A percentile compares a stretch with the other conserved stretches of the same genome.
Conservation (phyloP, 768 basidiomycete species). For the Kwoniella shandongensis region DNA sequence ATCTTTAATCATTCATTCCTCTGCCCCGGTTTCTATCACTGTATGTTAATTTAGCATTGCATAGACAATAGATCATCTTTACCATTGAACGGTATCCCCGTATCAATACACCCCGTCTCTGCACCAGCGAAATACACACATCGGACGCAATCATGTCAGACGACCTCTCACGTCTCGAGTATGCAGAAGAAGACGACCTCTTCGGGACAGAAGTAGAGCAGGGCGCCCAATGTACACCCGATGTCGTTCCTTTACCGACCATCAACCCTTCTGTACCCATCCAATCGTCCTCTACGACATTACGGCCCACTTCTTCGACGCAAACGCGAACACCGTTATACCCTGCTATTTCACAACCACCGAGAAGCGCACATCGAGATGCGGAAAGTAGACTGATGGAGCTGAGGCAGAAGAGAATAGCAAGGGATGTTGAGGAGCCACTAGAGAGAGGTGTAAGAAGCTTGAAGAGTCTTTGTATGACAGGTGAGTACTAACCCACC, state of each 20-base stretch:
- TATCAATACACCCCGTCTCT: too few species aligned
- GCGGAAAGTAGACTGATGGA: constrained; percentile 15
- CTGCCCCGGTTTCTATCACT: too few species aligned
- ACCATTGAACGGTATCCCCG: too few species aligned
- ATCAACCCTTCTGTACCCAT: constrained; percentile 7
- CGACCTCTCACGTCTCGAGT: constrained; percentile 24
- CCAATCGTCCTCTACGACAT: background rate
- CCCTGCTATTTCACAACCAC: background rate
- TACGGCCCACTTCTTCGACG: background rate
- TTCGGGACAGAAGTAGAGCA: constrained; percentile 27
- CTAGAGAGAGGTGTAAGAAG: constrained; percentile 17
- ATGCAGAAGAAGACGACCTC: constrained; percentile 38
- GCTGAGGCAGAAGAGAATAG: constrained; percentile 14
- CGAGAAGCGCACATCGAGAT: constrained; percentile 12
- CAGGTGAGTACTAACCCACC: constrained; percentile 17
- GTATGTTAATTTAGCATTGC: too few species aligned
- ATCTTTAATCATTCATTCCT: too few species aligned
- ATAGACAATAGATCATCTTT: too few species aligned
- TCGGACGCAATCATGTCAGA: background rate
- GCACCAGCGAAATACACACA: too few species aligned
- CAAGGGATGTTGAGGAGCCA: constrained; percentile 2
- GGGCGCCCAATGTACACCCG: too few species aligned
- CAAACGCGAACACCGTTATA: constrained; percentile 1
- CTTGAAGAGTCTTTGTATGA: constrained; percentile 27
- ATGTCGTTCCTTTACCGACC: too few species aligned